Conservation (phyloP, 1,284 basidiomycete genomes). For the Leccinum griseonigrum region DNA sequence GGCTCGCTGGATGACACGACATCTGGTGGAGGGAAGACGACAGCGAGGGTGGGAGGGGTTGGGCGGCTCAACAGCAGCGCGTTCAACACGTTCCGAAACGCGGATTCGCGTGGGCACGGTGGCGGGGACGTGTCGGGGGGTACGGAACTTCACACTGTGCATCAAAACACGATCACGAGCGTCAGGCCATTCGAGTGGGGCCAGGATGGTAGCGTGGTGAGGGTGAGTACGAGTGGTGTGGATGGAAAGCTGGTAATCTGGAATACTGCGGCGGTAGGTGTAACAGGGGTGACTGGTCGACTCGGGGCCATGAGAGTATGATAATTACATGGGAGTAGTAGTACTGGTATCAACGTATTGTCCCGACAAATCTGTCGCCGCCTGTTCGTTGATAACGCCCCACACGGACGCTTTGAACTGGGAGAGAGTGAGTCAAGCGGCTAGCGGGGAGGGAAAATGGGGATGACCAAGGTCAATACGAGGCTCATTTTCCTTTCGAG, state of each 20-base stretch:
- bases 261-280: slow-evolving; percentile 63
- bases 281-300: slow-evolving; percentile 37
- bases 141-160: slow-evolving; percentile 83
- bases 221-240: slow-evolving; percentile 90
- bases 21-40: slow-evolving; percentile 43
- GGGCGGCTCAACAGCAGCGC: slow-evolving; percentile 93
- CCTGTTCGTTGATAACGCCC: slow-evolving; percentile 89
- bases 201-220: slow-evolving; percentile 58
- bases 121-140: slow-evolving; percentile 45
- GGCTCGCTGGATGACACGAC: slow-evolving; percentile 86
- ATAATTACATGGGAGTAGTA: slow-evolving; percentile 17
- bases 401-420: slow-evolving; percentile 95
- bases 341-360: slow-evolving; percentile 24
- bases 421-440: slow-evolving; percentile 4
- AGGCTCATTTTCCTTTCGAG: slow-evolving; percentile 96
- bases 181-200: slow-evolving; percentile 74
- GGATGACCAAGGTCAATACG: slow-evolving; percentile 72
- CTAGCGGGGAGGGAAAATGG: not conserved
- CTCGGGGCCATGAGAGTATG: slow-evolving; percentile 54
- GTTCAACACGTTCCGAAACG: slow-evolving; percentile 93
- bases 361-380: slow-evolving; percentile 46
- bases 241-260: slow-evolving; percentile 95
- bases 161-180: slow-evolving; percentile 98
- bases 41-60: slow-evolving; percentile 47
- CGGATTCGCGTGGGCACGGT: slow-evolving; percentile 82